Percentiles rank a stretch among this genome's conserved stretches.
Conservation (phyloP, 2,329 filamentous ascomycete species). For the Alternaria incomplexa region DNA sequence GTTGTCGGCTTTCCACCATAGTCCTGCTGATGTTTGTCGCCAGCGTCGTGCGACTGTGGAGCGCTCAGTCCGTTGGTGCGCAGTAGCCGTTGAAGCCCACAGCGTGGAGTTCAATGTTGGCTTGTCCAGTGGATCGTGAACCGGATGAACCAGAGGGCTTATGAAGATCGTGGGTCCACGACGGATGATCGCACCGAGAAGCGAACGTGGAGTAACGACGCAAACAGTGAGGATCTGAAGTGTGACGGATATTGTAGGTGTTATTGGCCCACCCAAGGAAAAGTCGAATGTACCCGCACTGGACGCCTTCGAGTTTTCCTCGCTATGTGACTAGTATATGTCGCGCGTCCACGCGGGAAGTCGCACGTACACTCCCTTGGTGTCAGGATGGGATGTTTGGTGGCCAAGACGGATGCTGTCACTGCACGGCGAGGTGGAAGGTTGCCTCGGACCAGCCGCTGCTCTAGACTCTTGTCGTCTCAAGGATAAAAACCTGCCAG, state of each 20-base stretch:
- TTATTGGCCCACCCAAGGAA: background rate
- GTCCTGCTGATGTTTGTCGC: background rate
- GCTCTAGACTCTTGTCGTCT: constrained; percentile 4
- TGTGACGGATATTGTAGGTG: background rate
- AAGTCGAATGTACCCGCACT: background rate
- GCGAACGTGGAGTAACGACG: constrained; percentile 7
- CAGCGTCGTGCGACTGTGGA: background rate
- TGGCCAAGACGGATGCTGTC: constrained; percentile 3
- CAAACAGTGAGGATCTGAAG: background rate
- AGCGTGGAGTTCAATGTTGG: background rate
- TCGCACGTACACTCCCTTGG: background rate
- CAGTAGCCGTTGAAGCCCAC: background rate
- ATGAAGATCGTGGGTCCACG: constrained; percentile 10
- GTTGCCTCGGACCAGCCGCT: background rate
- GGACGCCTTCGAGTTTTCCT: background rate
- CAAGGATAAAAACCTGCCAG: constrained; percentile 8
- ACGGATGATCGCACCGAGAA: background rate
- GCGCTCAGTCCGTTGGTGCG: background rate
- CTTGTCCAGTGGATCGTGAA: background rate
- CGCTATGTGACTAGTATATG: background rate
- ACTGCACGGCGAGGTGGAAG: constrained; percentile 3
- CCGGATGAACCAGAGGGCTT: background rate
- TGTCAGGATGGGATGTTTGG: background rate
- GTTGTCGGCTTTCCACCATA: constrained; percentile 39
- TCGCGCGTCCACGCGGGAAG: constrained; percentile 1